These are phyloP conservation scores for Gyrodon lividus DNA, from an alignment of 768 basidiomycete species.

Conservation along the genomic window DNA sequence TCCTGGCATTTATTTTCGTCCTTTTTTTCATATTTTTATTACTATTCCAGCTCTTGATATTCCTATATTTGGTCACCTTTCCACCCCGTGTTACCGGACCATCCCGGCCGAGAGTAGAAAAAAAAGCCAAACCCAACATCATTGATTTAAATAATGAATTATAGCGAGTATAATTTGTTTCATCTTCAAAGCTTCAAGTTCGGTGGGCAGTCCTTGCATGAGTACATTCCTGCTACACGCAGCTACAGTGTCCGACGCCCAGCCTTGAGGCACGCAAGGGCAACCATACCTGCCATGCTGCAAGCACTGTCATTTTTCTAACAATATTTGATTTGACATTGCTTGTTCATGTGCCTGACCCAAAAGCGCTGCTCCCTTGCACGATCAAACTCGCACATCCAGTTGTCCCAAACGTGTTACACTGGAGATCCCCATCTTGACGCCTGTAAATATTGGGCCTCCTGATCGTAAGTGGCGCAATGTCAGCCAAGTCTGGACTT, in stretches of 20 bases:
- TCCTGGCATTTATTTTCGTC: conserved; percentile 27
- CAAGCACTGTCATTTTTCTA: conserved; percentile 7
- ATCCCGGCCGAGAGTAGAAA: too few species aligned
- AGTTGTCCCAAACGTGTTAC: neutral
- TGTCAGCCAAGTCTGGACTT: neutral
- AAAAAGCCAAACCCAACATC: too few species aligned
- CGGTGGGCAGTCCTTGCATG: neutral
- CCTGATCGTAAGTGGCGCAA: neutral
- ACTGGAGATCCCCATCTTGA: neutral
- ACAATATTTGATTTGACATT: conserved; percentile 7
- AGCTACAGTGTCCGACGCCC: neutral
- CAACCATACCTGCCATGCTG: conserved; percentile 5
- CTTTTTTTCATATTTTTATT: conserved; percentile 5
- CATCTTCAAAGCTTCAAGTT: too few species aligned
- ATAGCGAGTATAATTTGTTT: too few species aligned
- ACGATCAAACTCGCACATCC: neutral
- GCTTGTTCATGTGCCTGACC: conserved; percentile 11
- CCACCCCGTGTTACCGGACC: neutral
- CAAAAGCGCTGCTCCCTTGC: neutral
- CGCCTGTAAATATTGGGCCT: neutral
- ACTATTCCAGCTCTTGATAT: too few species aligned
- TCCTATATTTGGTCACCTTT: neutral
- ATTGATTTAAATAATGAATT: too few species aligned
- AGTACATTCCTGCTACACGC: neutral
- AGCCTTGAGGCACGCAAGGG: conserved; percentile 11